A percentile compares a stretch with the other conserved stretches of the same genome.
These are phyloP conservation scores for Arthromyces matolae DNA, from an alignment of 768 basidiomycete genomes.

Conservation along the genomic window DNA sequence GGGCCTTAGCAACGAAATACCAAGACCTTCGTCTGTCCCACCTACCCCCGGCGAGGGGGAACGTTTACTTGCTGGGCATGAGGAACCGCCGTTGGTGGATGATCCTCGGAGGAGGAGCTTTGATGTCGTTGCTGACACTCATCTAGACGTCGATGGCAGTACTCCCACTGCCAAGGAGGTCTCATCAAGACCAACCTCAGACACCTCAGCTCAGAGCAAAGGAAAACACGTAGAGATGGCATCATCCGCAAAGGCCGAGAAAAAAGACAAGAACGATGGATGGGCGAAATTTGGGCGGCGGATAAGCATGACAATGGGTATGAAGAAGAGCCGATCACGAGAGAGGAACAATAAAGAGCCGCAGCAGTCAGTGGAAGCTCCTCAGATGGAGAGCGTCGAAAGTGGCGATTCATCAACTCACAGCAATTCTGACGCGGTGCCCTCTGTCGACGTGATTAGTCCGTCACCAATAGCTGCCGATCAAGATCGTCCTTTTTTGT, in stretches of 20 bases:
- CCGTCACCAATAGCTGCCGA: slow-evolving; percentile 5
- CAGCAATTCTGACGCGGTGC: slow-evolving; percentile 6
- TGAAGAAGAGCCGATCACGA: slow-evolving; percentile 35
- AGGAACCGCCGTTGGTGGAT: slow-evolving; percentile 32
- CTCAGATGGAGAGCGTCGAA: slow-evolving; percentile 8
- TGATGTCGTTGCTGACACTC: slow-evolving; percentile 30
- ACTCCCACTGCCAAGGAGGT: slow-evolving; percentile 15
- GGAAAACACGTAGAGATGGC: slow-evolving; percentile 35
- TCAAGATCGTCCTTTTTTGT: slow-evolving; percentile 2
- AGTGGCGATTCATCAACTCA: neutral
- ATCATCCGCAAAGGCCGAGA: slow-evolving; percentile 29
- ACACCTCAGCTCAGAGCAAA: slow-evolving; percentile 15
- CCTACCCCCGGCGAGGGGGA: slow-evolving; percentile 31
- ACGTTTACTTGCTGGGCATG: slow-evolving; percentile 27
- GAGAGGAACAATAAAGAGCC: slow-evolving; percentile 22
- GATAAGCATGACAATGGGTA: slow-evolving; percentile 56
- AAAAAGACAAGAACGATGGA: slow-evolving; percentile 35
- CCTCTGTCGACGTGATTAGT: slow-evolving; percentile 8
- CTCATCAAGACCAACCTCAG: neutral
- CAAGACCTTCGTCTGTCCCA: slow-evolving; percentile 60
- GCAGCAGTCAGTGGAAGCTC: neutral
- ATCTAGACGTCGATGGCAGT: slow-evolving; percentile 13
- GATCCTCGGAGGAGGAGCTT: slow-evolving; percentile 44
- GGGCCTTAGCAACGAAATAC: slow-evolving; percentile 26
- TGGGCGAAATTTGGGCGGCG: slow-evolving; percentile 68